A percentile compares a stretch with the other conserved stretches of the same genome.
phyloP scores from a whole-genome alignment of 176 grass and related monocot genomes.

The Cenchrus fungigraminus region DNA sequence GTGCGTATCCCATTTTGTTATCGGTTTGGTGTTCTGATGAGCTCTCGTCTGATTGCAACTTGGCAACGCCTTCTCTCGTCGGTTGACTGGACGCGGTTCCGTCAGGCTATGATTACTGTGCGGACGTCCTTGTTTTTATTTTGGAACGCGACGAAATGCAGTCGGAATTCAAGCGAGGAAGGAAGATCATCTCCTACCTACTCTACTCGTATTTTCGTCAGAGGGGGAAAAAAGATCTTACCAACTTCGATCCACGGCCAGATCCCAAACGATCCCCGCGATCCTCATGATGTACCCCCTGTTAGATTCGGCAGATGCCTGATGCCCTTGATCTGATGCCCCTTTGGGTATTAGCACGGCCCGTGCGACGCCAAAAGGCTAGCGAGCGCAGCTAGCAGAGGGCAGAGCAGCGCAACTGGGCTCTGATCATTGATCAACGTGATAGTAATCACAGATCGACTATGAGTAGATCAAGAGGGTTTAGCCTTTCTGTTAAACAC shows the following conservation, averaged over 20 bases:
- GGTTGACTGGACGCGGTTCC: background rate
- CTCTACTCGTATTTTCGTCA: too few relatives aligned
- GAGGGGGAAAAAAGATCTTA: too few relatives aligned
- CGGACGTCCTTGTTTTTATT: background rate
- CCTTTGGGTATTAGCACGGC: background rate
- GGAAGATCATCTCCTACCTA: background rate
- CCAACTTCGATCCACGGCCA: background rate
- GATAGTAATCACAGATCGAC: too few relatives aligned
- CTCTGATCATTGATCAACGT: constrained; percentile 35
- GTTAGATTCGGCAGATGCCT: background rate
- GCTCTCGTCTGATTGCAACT: background rate
- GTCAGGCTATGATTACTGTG: background rate
- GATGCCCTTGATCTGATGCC: background rate
- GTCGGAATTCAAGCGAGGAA: background rate
- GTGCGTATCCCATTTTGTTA: background rate
- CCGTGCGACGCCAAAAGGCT: background rate
- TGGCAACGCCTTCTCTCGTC: background rate
- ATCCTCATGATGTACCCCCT: background rate
- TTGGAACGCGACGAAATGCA: background rate
- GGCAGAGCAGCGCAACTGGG: background rate
- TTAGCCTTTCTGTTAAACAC: too few relatives aligned
- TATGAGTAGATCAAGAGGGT: too few relatives aligned
- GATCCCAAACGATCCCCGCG: background rate
- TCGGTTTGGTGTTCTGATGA: background rate
- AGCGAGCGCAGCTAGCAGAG: background rate